Conservation (phyloP, 2,329 filamentous ascomycete genomes). For the Nothomitra cinnamomea region DNA sequence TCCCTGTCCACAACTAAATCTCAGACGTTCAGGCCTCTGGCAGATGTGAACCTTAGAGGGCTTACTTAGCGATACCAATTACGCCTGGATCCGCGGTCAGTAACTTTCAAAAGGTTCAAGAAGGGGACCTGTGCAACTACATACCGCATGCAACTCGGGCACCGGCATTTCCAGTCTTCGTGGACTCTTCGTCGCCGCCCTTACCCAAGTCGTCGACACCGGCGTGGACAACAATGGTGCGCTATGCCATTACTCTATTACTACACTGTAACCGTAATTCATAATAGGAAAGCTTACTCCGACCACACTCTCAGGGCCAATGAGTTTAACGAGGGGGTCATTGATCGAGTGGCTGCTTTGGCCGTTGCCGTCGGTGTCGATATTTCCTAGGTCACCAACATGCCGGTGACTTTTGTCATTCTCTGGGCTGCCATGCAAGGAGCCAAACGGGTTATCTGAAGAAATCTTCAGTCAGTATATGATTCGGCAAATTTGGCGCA, state of each 20-base stretch:
- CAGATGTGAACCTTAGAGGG: no score
- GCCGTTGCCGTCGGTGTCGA: constrained; percentile 86
- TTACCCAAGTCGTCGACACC: constrained; percentile 95
- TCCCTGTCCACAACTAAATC: no score
- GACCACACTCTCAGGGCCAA: constrained; percentile 86
- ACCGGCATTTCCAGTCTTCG: constrained; percentile 97
- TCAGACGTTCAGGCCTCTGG: no score
- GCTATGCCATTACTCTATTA: constrained; percentile 31
- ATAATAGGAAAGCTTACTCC: constrained; percentile 42
- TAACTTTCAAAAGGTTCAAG: not conserved
- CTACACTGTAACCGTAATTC: not conserved
- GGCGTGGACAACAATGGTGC: constrained; percentile 84
- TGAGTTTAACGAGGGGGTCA: constrained; percentile 84
- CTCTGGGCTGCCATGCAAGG: constrained; percentile 74
- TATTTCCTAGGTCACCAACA: constrained; percentile 94
- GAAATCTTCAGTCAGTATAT: no score
- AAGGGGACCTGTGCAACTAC: constrained; percentile 16
- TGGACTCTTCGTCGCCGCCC: constrained; percentile 81
- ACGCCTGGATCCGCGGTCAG: constrained; percentile 12
- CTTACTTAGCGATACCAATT: constrained; percentile 21
- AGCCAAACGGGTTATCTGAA: constrained; percentile 83
- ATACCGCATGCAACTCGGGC: constrained; percentile 83
- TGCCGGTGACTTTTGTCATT: constrained; percentile 59
- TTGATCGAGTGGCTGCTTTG: constrained; percentile 65
- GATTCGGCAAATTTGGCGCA: not conserved